Percentiles rank a stretch among this genome's conserved stretches.
phyloP scores from a whole-genome alignment of 805 yeast species.

The Lachancea nothofagi region DNA sequence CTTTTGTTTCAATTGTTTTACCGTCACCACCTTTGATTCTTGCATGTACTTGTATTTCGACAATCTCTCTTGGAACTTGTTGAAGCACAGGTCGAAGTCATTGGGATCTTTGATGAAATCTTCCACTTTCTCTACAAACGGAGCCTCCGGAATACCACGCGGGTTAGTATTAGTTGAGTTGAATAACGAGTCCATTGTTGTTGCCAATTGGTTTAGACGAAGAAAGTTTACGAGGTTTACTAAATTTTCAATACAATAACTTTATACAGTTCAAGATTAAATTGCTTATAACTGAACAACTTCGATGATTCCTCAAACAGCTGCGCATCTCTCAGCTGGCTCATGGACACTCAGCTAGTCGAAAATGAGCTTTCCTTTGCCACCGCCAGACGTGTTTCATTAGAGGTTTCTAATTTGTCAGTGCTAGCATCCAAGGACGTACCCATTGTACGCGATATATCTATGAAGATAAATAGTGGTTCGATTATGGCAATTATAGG shows the following conservation, averaged over 20 bases:
- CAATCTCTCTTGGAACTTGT: constrained; percentile 76
- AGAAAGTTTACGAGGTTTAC: too few relatives aligned
- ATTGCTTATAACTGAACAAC: too few relatives aligned
- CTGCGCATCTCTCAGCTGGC: too few relatives aligned
- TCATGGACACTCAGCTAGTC: constrained; percentile 9
- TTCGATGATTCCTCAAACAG: too few relatives aligned
- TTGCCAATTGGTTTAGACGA: too few relatives aligned
- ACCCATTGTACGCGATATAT: constrained; percentile 44
- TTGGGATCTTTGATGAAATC: constrained; percentile 61
- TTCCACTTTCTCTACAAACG: constrained; percentile 80
- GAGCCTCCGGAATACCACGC: constrained; percentile 95
- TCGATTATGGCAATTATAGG: constrained; percentile 77
- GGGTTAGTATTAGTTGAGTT: constrained; percentile 68
- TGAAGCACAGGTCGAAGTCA: constrained; percentile 66
- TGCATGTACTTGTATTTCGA: constrained; percentile 91
- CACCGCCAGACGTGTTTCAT: constrained; percentile 18
- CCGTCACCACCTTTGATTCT: constrained; percentile 28
- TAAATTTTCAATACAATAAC: too few relatives aligned
- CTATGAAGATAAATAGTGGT: constrained; percentile 55
- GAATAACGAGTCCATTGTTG: constrained; percentile 29
- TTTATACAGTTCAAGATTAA: too few relatives aligned
- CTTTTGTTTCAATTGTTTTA: constrained; percentile 39
- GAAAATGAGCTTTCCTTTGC: constrained; percentile 26
- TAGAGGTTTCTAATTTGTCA: constrained; percentile 26
- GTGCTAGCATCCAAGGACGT: constrained; percentile 29